Base-by-base conservation (phyloP, 1,284 basidiomycete genomes). In the Phlebopus sp. region DNA sequence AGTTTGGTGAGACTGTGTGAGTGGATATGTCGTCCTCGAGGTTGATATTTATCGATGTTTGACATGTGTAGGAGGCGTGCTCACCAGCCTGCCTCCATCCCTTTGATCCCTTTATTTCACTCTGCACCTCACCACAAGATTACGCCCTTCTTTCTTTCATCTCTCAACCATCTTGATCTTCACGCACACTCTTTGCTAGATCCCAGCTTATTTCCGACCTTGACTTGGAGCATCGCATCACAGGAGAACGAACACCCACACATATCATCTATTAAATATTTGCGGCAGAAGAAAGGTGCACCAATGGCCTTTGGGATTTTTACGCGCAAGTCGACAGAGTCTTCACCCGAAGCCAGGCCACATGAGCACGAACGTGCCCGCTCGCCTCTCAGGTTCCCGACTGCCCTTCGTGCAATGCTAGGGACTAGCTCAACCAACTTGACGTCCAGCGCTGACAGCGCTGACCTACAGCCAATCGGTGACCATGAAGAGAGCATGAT, bases 251-350 rank as follows among this genome's bases (percentile, higher is more conserved):
- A 23, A 23, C 21, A 8, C 27, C 27, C 27, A 29, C 27, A 29
- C 27, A 29, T 29, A 29, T 29, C 27, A 29, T 11, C 10, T 4
- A 23, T 29, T 25, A 8, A 25, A 25, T 25, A 4, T 25, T 25
- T 29, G 4, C 27, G 4, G 27, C 10, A 29, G 9, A 2, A 8
- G 9, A 35, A n/a, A n/a, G n/a, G 35, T 13, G 21, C 21, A 23
- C 21, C 6, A 34, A 78, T 79, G 76, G 73, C 80, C 29, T 79
- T 81, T 56, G 67, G 76, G 4, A 69, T 81, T 32, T 78, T 81
- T 51, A 56, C 66, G 19, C 72, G 75, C 54, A 78, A 73, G 56
- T 51, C 62, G 2, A 44, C 44, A 15, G 19, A 29, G 17, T n/a
- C 48, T 10, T 14, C 49, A 0, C 34, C 41, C 5, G 51, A 52